Percentiles rank a stretch among this genome's conserved stretches.
Conservation (phyloP, 2,329 filamentous ascomycete genomes). For the Hirsutella minnesotensis region DNA sequence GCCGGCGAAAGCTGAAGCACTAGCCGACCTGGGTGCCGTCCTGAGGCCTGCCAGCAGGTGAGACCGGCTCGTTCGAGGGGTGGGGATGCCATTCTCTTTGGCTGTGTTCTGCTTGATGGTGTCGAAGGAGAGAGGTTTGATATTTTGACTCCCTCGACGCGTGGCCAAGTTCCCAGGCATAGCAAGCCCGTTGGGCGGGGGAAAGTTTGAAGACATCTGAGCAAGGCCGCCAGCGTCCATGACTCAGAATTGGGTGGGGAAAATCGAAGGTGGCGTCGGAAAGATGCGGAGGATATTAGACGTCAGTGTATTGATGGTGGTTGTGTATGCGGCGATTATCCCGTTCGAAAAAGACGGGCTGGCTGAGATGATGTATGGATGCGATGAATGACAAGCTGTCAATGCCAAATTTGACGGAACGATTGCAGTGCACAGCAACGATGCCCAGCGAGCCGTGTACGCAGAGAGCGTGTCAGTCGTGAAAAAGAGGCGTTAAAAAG, state of each 20-base stretch:
- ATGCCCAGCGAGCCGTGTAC: not conserved
- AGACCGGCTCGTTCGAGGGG: slow-evolving; percentile 86
- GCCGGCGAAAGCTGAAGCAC: slow-evolving; percentile 54
- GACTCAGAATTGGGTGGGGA: slow-evolving; percentile 24
- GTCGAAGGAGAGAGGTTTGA: slow-evolving; percentile 81
- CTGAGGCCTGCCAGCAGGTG: slow-evolving; percentile 87
- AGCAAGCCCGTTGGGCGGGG: slow-evolving; percentile 58
- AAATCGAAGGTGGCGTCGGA: slow-evolving; percentile 1
- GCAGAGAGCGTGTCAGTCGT: not conserved
- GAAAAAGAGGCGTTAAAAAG: not conserved
- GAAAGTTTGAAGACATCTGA: slow-evolving; percentile 91
- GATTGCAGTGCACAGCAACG: not conserved
- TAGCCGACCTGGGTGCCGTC: slow-evolving; percentile 80
- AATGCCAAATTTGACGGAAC: not conserved
- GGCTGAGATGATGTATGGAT: not conserved
- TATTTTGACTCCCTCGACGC: slow-evolving; percentile 68
- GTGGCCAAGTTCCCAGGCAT: slow-evolving; percentile 79
- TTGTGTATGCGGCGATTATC: not conserved
- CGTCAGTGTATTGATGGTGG: not conserved
- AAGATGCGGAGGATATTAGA: slow-evolving; percentile 5
- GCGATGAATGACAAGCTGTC: not conserved
- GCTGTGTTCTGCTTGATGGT: slow-evolving; percentile 57
- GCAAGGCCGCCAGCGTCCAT: slow-evolving; percentile 98
- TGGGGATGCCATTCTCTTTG: slow-evolving; percentile 57
- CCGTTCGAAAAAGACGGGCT: slow-evolving; percentile 5